phyloP scores from a whole-genome alignment of 2,329 filamentous ascomycete genomes.

The Trichoderma sp. region DNA sequence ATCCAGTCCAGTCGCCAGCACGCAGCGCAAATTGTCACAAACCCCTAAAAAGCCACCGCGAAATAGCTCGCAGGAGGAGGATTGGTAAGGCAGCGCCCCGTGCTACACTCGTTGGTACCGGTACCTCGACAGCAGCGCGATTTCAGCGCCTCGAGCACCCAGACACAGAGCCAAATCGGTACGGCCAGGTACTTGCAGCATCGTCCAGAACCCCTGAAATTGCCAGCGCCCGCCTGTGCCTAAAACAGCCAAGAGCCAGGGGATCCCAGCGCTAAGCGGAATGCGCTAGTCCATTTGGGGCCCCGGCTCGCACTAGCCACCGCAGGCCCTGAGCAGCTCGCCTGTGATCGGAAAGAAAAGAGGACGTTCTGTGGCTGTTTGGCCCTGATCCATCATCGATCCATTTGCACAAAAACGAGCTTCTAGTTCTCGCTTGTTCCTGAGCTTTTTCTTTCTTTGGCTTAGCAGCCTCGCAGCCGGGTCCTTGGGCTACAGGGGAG shows the following conservation, averaged over 20 bases:
- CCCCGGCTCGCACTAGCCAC: neutral
- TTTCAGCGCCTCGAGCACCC: neutral
- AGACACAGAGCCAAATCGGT: neutral
- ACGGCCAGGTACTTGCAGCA: neutral
- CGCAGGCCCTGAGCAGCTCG: neutral
- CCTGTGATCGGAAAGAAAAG: neutral
- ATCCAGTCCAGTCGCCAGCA: neutral
- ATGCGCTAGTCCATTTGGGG: neutral
- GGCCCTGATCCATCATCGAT: conserved; percentile 6
- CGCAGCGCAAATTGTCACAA: neutral
- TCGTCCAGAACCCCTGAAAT: conserved; percentile 11
- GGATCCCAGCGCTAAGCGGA: neutral
- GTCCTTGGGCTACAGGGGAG: neutral
- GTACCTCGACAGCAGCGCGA: neutral
- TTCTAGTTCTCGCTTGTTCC: conserved; percentile 1
- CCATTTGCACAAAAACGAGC: neutral
- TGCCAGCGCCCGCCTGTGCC: neutral
- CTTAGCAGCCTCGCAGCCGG: neutral
- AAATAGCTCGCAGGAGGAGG: neutral
- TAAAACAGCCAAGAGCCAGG: neutral
- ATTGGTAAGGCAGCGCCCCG: neutral
- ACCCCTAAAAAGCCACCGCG: neutral
- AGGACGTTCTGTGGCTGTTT: neutral
- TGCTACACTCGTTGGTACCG: neutral
- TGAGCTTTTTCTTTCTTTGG: neutral